A percentile compares a stretch with the other conserved stretches of the same genome.
Evolutionary conservation across 768 basidiomycete genomes (phyloP).

Genomic region (Collybia sp.): DNA sequence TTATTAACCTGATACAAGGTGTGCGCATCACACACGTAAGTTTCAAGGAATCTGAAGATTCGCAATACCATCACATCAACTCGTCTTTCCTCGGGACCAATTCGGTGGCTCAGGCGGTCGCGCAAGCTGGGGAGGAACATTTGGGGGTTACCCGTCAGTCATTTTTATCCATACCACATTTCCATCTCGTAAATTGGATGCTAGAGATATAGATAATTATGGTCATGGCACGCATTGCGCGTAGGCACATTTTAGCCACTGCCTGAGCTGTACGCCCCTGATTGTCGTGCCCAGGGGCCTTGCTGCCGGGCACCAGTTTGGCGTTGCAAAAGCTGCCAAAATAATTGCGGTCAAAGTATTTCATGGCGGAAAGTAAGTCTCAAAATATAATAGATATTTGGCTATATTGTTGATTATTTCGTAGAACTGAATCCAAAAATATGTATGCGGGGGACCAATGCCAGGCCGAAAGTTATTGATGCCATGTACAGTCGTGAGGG

Average conservation of each 20-base stretch:
- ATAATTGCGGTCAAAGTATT: constrained; percentile 40
- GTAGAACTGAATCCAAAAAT: not conserved
- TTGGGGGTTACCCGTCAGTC: constrained; percentile 19
- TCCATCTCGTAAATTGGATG: not conserved
- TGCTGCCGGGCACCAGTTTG: constrained; percentile 26
- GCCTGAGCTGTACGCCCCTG: not conserved
- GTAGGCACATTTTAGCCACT: constrained; percentile 11
- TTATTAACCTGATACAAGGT: constrained; percentile 2
- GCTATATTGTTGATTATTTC: not conserved
- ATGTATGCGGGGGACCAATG: not conserved
- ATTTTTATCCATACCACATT: not conserved
- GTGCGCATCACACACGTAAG: constrained; percentile 4
- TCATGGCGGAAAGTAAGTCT: constrained; percentile 24
- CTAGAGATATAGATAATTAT: constrained; percentile 25
- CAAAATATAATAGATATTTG: not conserved
- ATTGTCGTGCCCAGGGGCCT: constrained; percentile 19
- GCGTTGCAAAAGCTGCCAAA: constrained; percentile 25
- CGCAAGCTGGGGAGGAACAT: constrained; percentile 33
- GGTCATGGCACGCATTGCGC: constrained; percentile 40
- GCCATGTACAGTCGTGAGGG: constrained; percentile 8
- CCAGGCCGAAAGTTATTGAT: not conserved
- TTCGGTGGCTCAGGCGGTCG: constrained; percentile 29
- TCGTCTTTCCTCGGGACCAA: constrained; percentile 15
- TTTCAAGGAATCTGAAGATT: too few species aligned
- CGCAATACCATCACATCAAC: not conserved